Conservation (phyloP, 768 basidiomycete genomes). For the Rubroboletus pulcherrimus region DNA sequence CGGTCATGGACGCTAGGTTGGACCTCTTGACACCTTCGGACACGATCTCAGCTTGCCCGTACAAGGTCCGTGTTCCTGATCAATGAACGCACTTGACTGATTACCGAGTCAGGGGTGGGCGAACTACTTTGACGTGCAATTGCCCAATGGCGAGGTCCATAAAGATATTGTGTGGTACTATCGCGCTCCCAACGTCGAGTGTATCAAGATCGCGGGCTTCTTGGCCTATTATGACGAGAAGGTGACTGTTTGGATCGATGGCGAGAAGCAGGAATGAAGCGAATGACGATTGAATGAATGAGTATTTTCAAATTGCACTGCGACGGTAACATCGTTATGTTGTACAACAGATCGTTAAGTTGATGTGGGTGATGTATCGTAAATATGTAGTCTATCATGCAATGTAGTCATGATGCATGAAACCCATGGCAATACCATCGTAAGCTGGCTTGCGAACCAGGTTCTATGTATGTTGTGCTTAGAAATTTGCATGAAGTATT, state of each 20-base stretch:
- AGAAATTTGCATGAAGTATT: neutral
- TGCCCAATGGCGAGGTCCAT: constrained; percentile 40
- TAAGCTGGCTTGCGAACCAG: constrained; percentile 15
- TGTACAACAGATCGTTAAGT: constrained; percentile 2
- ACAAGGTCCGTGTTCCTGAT: constrained; percentile 47
- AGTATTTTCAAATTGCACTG: neutral
- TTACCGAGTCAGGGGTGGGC: constrained; percentile 47
- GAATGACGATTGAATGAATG: constrained; percentile 10
- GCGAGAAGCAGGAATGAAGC: constrained; percentile 43
- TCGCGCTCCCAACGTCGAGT: constrained; percentile 48
- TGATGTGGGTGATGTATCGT: neutral
- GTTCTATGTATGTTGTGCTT: constrained; percentile 1
- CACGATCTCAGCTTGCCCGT: constrained; percentile 51
- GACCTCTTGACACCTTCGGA: constrained; percentile 49
- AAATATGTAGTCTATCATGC: neutral
- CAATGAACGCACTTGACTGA: neutral
- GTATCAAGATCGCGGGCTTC: constrained; percentile 46
- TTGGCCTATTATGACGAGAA: constrained; percentile 66
- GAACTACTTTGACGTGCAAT: constrained; percentile 50
- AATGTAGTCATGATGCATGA: neutral
- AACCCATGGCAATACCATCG: constrained; percentile 10
- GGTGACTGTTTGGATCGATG: constrained; percentile 63
- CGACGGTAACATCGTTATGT: neutral
- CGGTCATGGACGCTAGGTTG: constrained; percentile 50
- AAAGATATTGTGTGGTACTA: constrained; percentile 66